Percentiles rank a stretch among this genome's conserved stretches.
These are phyloP conservation scores for Eucalyptus tenuipes DNA, from an alignment of 345 rosid genomes.

Conservation along the genomic window DNA sequence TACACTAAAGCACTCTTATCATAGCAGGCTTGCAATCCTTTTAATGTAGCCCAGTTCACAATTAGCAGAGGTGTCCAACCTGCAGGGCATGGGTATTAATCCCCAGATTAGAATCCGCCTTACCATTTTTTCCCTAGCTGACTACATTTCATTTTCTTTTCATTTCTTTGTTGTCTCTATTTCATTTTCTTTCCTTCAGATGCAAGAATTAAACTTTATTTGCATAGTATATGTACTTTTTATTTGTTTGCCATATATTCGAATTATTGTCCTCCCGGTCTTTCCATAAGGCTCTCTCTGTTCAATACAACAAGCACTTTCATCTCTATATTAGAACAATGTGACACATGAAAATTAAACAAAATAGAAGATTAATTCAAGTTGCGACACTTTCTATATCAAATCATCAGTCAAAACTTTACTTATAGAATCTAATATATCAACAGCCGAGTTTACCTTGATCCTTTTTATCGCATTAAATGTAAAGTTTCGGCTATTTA, in stretches of 20 bases:
- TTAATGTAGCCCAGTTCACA: not conserved
- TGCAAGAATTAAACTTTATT: too few relatives aligned
- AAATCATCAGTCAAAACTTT: not conserved
- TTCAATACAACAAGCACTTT: not conserved
- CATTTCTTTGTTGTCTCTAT: not conserved
- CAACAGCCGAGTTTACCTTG: not conserved
- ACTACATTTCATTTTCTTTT: not conserved
- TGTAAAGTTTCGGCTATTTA: not conserved
- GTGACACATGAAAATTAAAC: not conserved
- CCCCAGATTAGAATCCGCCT: not conserved
- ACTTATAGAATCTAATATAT: not conserved
- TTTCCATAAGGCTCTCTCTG: not conserved
- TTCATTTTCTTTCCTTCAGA: not conserved
- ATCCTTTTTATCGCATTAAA: not conserved
- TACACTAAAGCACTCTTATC: not conserved
- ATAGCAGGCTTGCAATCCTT: not conserved
- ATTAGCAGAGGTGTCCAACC: not conserved
- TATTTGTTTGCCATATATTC: not conserved
- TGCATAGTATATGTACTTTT: not conserved
- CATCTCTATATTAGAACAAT: not conserved
- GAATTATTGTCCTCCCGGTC: not conserved
- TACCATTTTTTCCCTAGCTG: not conserved
- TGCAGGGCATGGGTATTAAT: not conserved
- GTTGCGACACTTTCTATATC: not conserved
- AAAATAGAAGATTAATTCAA: not conserved